A percentile compares a stretch with the other conserved stretches of the same genome.
Conservation (phyloP, 495 filamentous ascomycete genomes). For the Bombardia bombarda region DNA sequence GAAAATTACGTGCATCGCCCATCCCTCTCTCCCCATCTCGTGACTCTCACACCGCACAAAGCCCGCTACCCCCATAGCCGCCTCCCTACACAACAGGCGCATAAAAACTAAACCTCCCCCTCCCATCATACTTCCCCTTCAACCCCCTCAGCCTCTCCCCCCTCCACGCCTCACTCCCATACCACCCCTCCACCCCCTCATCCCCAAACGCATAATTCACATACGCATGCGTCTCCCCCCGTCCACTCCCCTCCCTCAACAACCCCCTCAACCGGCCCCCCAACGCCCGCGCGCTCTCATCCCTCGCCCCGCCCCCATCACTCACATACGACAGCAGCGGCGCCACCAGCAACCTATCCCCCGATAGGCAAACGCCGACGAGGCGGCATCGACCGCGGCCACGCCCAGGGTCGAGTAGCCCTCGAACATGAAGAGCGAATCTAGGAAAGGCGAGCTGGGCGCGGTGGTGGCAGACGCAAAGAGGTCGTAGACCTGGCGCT, state of each 20-base stretch:
- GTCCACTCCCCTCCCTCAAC: constrained; percentile 29
- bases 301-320: constrained; percentile 24
- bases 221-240: constrained; percentile 36
- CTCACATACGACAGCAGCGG: constrained; percentile 33
- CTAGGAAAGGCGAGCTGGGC: constrained; percentile 17
- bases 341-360: constrained; percentile 35
- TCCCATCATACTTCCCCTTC: constrained; percentile 51
- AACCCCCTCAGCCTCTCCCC: constrained; percentile 31
- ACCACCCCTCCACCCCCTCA: constrained; percentile 37
- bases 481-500: constrained; percentile 30
- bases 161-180: constrained; percentile 47
- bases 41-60: too few relatives aligned
- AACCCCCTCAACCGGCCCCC: constrained; percentile 36
- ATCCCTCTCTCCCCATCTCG: too few relatives aligned
- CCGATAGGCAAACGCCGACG: constrained; percentile 38
- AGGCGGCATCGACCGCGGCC: constrained; percentile 20
- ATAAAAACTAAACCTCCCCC: constrained; percentile 33
- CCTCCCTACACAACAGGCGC: not conserved
- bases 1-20: too few relatives aligned
- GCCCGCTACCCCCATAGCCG: not conserved
- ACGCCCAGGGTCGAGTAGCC: constrained; percentile 45
- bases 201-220: constrained; percentile 55
- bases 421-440: constrained; percentile 48
- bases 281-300: constrained; percentile 23
- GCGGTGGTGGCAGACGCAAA: constrained; percentile 22